These are phyloP conservation scores for Pelargonium australe DNA, from an alignment of 441 rosid species.

Conservation along the genomic window DNA sequence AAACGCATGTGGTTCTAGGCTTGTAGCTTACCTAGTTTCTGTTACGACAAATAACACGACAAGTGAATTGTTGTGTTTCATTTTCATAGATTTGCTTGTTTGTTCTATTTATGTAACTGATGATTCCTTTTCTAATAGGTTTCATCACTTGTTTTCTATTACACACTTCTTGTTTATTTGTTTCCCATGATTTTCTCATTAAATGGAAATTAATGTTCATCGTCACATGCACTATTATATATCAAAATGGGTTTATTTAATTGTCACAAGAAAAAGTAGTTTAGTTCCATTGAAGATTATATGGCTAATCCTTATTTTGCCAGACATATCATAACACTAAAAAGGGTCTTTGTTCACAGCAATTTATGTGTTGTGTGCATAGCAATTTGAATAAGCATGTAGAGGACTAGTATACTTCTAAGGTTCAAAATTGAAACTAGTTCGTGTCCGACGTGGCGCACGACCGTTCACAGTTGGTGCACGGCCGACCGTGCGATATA, in stretches of 20 bases:
- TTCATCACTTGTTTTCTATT: background rate
- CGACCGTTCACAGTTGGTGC: too few species aligned
- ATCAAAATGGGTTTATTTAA: background rate
- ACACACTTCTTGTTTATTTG: background rate
- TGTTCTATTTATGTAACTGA: background rate
- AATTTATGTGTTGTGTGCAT: background rate
- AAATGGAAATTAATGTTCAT: background rate
- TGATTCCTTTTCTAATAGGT: background rate
- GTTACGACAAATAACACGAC: background rate
- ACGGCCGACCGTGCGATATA: too few species aligned
- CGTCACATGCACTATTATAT: background rate
- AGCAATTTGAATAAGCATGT: too few species aligned
- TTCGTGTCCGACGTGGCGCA: too few species aligned
- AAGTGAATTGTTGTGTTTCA: background rate
- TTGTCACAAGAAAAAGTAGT: background rate
- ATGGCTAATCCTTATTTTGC: background rate
- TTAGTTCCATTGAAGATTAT: too few species aligned
- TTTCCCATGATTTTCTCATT: background rate
- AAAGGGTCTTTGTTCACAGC: background rate
- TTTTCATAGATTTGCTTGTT: conserved; percentile 2
- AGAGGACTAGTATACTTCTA: too few species aligned
- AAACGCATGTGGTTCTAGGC: background rate
- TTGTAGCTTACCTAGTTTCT: conserved; percentile 1
- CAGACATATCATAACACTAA: background rate
- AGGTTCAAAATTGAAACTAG: too few species aligned